phyloP scores from a whole-genome alignment of 495 filamentous ascomycete species.

The Tirmania nivea region DNA sequence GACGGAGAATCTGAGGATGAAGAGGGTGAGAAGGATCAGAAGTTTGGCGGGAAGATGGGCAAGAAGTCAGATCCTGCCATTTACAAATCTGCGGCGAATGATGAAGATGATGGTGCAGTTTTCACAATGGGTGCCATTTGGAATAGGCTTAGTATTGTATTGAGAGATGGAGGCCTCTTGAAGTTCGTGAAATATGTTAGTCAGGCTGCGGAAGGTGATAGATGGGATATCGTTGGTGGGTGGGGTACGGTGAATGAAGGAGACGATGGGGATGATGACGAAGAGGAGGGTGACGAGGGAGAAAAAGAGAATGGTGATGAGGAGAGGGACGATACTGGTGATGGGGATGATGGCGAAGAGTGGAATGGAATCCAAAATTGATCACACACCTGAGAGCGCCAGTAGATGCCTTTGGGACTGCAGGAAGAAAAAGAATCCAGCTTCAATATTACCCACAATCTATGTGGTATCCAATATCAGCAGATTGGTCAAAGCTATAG shows the following conservation, averaged over 20 bases:
- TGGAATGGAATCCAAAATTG: slow-evolving; percentile 3
- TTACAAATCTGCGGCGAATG: slow-evolving; percentile 46
- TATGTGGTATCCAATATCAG: no score
- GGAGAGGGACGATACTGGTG: slow-evolving; percentile 25
- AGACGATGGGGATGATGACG: slow-evolving; percentile 18
- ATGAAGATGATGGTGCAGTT: slow-evolving; percentile 78
- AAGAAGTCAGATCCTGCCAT: slow-evolving; percentile 63
- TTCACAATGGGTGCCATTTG: slow-evolving; percentile 74
- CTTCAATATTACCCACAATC: no score
- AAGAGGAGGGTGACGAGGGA: slow-evolving; percentile 16
- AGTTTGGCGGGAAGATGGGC: slow-evolving; percentile 11
- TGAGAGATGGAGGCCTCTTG: slow-evolving; percentile 67
- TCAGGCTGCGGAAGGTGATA: slow-evolving; percentile 55
- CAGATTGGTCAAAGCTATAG: no score
- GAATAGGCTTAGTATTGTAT: slow-evolving; percentile 74
- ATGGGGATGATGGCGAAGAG: slow-evolving; percentile 24
- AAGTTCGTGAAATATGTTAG: slow-evolving; percentile 95
- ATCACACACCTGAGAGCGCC: neutral
- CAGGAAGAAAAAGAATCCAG: no score
- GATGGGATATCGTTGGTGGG: slow-evolving; percentile 71
- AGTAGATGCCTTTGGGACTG: no score
- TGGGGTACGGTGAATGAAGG: slow-evolving; percentile 32
- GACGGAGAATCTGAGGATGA: slow-evolving; percentile 5
- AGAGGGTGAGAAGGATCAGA: slow-evolving; percentile 9
- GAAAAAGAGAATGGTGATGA: slow-evolving; percentile 20